A percentile compares a stretch with the other conserved stretches of the same genome.
Evolutionary conservation across 2,329 filamentous ascomycete genomes (phyloP).

Genomic region (Aspergillus piperis): DNA sequence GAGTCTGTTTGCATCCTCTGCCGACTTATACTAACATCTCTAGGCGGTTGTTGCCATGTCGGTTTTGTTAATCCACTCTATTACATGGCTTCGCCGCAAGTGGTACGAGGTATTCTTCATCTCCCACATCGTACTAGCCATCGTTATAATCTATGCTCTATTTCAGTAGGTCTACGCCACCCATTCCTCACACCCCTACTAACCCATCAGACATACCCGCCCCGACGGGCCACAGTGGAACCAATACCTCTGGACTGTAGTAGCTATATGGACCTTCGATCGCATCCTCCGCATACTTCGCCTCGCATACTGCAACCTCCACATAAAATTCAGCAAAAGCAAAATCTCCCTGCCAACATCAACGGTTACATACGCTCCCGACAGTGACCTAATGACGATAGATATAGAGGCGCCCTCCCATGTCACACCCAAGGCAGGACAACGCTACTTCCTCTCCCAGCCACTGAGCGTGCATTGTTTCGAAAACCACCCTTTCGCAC

Average conservation of each 20-base stretch:
- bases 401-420: not conserved
- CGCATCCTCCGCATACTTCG: constrained; percentile 31
- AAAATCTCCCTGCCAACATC: not conserved
- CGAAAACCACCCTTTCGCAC: constrained; percentile 53
- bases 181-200: rapidly evolving
- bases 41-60: not conserved
- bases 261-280: constrained; percentile 52
- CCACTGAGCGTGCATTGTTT: constrained; percentile 42
- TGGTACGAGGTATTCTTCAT: constrained; percentile 47
- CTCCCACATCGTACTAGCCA: constrained; percentile 39
- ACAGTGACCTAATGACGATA: not conserved
- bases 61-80: constrained; percentile 4
- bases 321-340: constrained; percentile 15
- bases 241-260: constrained; percentile 52
- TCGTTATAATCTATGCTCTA: constrained; percentile 44
- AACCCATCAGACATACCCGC: constrained; percentile 41
- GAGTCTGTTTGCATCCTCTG: not conserved
- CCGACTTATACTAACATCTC: not conserved
- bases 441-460: constrained; percentile 53
- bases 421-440: constrained; percentile 28
- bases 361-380: not conserved
- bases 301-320: constrained; percentile 43
- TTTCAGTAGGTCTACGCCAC: constrained; percentile 25
- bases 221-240: constrained; percentile 49
- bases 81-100: constrained; percentile 20